Conservation (phyloP, 2,329 filamentous ascomycete species). For the Diaporthe batatas region DNA sequence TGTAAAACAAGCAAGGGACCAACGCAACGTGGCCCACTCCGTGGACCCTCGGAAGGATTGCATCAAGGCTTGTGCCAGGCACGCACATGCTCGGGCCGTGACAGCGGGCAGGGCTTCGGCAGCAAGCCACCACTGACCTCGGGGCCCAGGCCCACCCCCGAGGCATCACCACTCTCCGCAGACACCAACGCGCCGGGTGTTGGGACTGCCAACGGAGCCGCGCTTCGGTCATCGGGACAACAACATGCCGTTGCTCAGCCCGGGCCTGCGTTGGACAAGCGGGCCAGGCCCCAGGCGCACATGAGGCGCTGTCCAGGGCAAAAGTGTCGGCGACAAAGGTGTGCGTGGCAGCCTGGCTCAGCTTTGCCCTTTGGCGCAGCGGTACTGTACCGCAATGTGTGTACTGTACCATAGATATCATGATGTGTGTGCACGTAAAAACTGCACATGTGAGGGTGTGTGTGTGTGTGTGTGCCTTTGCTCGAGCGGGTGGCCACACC, state of each 20-base stretch:
- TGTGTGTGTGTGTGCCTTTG: background rate
- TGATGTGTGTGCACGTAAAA: background rate
- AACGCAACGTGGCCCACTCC: conserved; percentile 25
- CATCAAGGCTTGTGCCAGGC: background rate
- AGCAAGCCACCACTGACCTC: background rate
- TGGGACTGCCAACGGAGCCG: background rate
- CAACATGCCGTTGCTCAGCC: background rate
- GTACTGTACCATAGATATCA: background rate
- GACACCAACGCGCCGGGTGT: background rate
- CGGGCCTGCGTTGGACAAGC: background rate
- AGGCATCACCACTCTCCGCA: conserved; percentile 16
- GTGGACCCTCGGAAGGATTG: conserved; percentile 6
- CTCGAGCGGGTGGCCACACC: background rate
- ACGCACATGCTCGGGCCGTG: conserved; percentile 26
- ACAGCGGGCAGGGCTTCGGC: background rate
- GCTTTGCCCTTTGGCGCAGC: background rate
- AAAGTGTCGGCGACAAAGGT: background rate
- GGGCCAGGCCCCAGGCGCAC: background rate
- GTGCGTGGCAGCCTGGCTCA: conserved; percentile 11
- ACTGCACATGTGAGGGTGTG: background rate
- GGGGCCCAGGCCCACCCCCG: background rate
- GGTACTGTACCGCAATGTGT: background rate
- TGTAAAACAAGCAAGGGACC: conserved; percentile 1
- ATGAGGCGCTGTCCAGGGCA: conserved; percentile 6
- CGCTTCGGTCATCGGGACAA: background rate